A percentile compares a stretch with the other conserved stretches of the same genome.
Evolutionary conservation across 257 asterid genomes (phyloP).

Genomic region (Nicotiana otophora): DNA sequence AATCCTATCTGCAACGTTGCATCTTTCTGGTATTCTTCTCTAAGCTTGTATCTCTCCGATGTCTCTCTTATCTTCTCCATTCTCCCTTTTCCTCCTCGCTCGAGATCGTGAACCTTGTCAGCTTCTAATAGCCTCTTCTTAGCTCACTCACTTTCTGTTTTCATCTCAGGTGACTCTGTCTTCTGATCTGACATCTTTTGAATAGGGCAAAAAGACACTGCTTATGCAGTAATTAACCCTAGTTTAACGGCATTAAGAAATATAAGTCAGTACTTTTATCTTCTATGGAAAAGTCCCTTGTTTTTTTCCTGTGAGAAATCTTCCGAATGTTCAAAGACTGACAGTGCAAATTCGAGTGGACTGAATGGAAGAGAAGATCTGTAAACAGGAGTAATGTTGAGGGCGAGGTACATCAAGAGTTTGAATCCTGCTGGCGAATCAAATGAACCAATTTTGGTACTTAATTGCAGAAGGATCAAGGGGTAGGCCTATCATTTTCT

Average conservation of each 20-base stretch:
- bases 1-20: not conserved
- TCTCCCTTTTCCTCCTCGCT: not conserved
- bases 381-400: not conserved
- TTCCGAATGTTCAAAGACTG: not conserved
- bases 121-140: slow-evolving; percentile 5
- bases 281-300: too few relatives aligned
- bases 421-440: not conserved
- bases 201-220: not conserved
- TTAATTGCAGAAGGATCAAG: not conserved
- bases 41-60: not conserved
- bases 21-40: not conserved
- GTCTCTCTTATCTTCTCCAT: slow-evolving; percentile 3
- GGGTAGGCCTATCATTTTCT: not conserved
- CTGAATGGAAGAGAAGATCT: not conserved
- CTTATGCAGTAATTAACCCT: not conserved
- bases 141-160: not conserved
- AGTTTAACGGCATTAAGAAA: not conserved
- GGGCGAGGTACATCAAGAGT: not conserved
- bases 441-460: not conserved
- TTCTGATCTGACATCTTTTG: slow-evolving; percentile 9
- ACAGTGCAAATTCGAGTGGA: not conserved
- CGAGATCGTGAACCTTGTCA: not conserved
- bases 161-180: not conserved
- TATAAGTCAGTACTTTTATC: too few relatives aligned
- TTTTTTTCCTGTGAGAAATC: not conserved